Base-by-base conservation (phyloP, 208 protist species). In the Acanthamoeba triangularis region DNA sequence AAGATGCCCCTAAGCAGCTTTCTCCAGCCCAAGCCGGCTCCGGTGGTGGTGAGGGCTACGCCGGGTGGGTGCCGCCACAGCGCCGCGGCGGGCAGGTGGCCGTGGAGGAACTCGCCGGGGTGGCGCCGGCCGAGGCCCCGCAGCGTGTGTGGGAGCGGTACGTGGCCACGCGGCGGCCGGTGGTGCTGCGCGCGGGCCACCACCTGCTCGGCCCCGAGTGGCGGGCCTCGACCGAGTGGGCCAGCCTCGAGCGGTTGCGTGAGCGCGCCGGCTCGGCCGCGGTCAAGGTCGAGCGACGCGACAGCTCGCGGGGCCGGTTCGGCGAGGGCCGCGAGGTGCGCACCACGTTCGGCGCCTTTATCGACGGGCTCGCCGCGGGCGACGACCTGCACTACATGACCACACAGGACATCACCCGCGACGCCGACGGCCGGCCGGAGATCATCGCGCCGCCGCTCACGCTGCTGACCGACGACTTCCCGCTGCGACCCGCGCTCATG, bases 311-410 rank as follows among this genome's bases (percentile, higher is more conserved):
- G 3, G 72, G 72, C 16, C 30, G 41, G 33, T 80, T 80, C 23
- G 72, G 72, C 33, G 72, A 80, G 72, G 72, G 72, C 23, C 72
- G 72, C 72, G 72, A 80, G 30, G 72, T 80, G 72, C 72, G 72
- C 72, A 80, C 72, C 18, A 80, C 72, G 72, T 80, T 80, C 72
- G 72, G 72, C 72, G 35, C 30, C 25, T 80, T 80, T 13, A 6
- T 80, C 33, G 72, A 37, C n/a, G 35, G 18, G n/a, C 28, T 80
- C 35, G 72, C 30, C 35, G 4, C 35, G 35, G 72, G 72, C 41
- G 72, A 80, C 72, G 72, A 80, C 23, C 72, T 80, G 72, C 72
- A 80, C 72, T 80, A 80, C 72, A 80, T 80, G 72, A 80, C 72
- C 72, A 80, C 72, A 20, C 72, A 80, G 72, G 72, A 80, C 72